phyloP scores from a whole-genome alignment of 2,329 filamentous ascomycete species.

The Fusarium sp. region DNA sequence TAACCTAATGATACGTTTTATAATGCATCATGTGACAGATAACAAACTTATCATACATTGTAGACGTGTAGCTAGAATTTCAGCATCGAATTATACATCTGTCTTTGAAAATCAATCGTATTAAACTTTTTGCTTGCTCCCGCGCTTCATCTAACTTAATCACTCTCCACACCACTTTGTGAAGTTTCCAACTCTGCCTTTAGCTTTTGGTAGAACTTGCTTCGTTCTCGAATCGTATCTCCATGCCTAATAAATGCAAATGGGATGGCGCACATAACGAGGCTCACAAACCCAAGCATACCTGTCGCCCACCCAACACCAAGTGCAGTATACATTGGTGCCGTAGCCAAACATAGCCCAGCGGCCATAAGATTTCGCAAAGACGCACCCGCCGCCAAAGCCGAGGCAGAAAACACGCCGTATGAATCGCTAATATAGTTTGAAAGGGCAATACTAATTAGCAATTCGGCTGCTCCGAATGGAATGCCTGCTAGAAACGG shows the following conservation, averaged over 20 bases:
- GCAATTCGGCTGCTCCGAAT: conserved; percentile 11
- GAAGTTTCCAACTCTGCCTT: conserved; percentile 15
- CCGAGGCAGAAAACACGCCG: conserved; percentile 16
- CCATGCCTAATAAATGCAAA: conserved; percentile 23
- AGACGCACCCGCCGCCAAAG: conserved; percentile 10
- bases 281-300: background rate
- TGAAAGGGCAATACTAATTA: conserved; percentile 19
- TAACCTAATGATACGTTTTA: no score
- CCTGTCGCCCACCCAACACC: conserved; percentile 22
- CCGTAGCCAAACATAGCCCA: conserved; percentile 15
- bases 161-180: conserved; percentile 1
- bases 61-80: no score
- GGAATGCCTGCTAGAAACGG: conserved; percentile 20
- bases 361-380: conserved; percentile 18
- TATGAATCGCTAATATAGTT: conserved; percentile 21
- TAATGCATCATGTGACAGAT: no score
- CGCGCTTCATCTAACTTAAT: background rate
- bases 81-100: no score
- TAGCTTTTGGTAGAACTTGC: conserved; percentile 20
- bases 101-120: background rate
- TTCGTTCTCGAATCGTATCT: conserved; percentile 8
- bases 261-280: conserved; percentile 23
- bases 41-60: no score
- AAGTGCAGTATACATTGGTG: conserved; percentile 20
- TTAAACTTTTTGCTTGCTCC: background rate